Evolutionary conservation across 306 rosid genomes (phyloP).

Genomic region (Malus asiatica): DNA sequence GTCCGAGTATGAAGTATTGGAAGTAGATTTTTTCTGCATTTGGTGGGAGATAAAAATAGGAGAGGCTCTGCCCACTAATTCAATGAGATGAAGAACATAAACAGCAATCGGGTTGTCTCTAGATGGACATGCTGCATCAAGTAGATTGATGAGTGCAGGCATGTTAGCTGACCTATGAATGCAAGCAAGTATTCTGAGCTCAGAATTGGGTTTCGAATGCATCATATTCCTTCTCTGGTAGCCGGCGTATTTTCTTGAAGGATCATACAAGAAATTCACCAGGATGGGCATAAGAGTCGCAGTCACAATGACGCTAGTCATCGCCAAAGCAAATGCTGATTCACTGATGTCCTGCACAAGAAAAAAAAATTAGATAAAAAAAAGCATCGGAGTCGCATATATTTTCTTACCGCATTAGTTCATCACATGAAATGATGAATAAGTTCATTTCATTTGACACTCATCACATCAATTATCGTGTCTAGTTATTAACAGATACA

Average conservation of each 20-base stretch:
- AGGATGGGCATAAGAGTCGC: conserved; percentile 26
- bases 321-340: neutral
- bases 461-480: neutral
- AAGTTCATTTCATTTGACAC: no score
- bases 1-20: conserved; percentile 37
- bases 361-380: neutral
- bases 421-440: neutral
- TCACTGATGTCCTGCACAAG: conserved; percentile 19
- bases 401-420: neutral
- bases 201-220: conserved; percentile 14
- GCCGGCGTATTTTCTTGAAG: conserved; percentile 42
- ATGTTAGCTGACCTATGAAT: conserved; percentile 36
- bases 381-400: neutral
- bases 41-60: conserved; percentile 44
- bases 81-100: conserved; percentile 42
- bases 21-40: conserved; percentile 9
- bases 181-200: conserved; percentile 27
- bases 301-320: conserved; percentile 12
- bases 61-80: conserved; percentile 36
- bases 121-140: conserved; percentile 37
- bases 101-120: conserved; percentile 21
- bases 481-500: neutral
- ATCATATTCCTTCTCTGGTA: conserved; percentile 40
- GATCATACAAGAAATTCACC: conserved; percentile 39
- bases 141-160: conserved; percentile 17